phyloP scores from a whole-genome alignment of 495 filamentous ascomycete species.

The Diplogelasinospora grovesii region DNA sequence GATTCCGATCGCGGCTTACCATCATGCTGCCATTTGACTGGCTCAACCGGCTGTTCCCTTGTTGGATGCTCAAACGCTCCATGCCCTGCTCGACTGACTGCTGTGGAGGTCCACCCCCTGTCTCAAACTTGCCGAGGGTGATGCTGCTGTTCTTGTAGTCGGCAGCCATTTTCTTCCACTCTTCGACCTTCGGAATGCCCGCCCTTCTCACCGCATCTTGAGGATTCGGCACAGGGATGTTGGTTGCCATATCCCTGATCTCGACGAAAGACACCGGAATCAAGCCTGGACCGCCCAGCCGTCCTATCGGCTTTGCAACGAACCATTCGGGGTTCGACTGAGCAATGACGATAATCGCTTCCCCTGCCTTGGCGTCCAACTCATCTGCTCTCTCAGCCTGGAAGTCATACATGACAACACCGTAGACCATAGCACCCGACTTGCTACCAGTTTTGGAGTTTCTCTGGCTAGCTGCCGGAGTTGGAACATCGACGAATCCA shows the following conservation, averaged over 20 bases:
- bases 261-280: conserved; percentile 98
- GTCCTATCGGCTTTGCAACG: conserved; percentile 94
- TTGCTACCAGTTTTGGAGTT: conserved; percentile 51
- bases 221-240: conserved; percentile 72
- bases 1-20: conserved; percentile 35
- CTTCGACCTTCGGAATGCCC: conserved; percentile 94
- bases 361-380: conserved; percentile 87
- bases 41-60: conserved; percentile 36
- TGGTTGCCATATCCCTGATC: conserved; percentile 87
- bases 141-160: conserved; percentile 99
- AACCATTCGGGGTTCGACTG: conserved; percentile 99
- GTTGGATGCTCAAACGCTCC: conserved; percentile 71
- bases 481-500: conserved; percentile 65
- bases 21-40: conserved; percentile 33
- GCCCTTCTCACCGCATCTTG: conserved; percentile 81
- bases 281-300: conserved; percentile 86
- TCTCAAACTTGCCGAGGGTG: conserved; percentile 83
- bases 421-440: conserved; percentile 87
- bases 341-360: conserved; percentile 96
- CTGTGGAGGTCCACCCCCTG: conserved; percentile 32
- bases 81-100: conserved; percentile 59
- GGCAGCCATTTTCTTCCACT: conserved; percentile 99
- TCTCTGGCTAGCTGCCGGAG: conserved; percentile 36
- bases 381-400: conserved; percentile 91
- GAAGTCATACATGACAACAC: conserved; percentile 96